Percentiles rank a stretch among this genome's conserved stretches.
Evolutionary conservation across 768 basidiomycete genomes (phyloP).

Genomic region (Basidioascus undulatus): DNA sequence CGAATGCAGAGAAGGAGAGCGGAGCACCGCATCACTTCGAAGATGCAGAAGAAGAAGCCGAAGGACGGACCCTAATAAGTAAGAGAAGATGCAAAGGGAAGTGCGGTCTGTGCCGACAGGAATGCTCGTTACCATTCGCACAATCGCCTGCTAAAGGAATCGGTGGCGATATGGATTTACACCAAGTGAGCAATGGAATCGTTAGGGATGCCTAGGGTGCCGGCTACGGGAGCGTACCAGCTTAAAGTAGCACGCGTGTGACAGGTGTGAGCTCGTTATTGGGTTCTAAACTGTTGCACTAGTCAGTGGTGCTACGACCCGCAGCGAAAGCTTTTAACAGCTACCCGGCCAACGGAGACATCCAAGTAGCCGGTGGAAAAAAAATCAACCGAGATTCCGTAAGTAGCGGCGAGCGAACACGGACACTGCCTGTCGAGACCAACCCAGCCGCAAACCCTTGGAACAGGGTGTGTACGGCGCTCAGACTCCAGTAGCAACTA

Average conservation of each 20-base stretch:
- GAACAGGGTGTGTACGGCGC: not conserved
- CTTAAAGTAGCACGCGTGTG: slow-evolving; percentile 1
- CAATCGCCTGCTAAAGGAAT: too few relatives aligned
- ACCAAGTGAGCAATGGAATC: slow-evolving; percentile 8
- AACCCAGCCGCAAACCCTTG: not conserved
- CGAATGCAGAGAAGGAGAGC: too few relatives aligned
- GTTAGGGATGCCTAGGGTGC: slow-evolving; percentile 8
- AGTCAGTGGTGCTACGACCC: slow-evolving; percentile 4
- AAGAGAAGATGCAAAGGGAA: not conserved
- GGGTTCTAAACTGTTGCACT: slow-evolving; percentile 3
- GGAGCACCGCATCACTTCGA: too few relatives aligned
- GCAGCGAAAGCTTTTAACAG: slow-evolving; percentile 6
- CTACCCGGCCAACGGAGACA: slow-evolving; percentile 3
- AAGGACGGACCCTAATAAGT: not conserved
- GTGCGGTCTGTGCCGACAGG: too few relatives aligned
- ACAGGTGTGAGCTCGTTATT: slow-evolving; percentile 1
- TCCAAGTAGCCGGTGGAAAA: slow-evolving; percentile 2
- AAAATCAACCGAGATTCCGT: slow-evolving; percentile 4
- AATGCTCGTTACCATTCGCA: too few relatives aligned
- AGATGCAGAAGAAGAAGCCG: too few relatives aligned
- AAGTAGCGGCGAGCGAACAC: slow-evolving; percentile 3
- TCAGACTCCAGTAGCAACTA: not conserved
- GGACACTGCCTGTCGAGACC: not conserved
- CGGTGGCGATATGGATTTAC: slow-evolving; percentile 3
- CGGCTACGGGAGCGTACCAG: slow-evolving; percentile 4